phyloP scores from a whole-genome alignment of 805 yeast genomes.

The Blastobotrys americana region DNA sequence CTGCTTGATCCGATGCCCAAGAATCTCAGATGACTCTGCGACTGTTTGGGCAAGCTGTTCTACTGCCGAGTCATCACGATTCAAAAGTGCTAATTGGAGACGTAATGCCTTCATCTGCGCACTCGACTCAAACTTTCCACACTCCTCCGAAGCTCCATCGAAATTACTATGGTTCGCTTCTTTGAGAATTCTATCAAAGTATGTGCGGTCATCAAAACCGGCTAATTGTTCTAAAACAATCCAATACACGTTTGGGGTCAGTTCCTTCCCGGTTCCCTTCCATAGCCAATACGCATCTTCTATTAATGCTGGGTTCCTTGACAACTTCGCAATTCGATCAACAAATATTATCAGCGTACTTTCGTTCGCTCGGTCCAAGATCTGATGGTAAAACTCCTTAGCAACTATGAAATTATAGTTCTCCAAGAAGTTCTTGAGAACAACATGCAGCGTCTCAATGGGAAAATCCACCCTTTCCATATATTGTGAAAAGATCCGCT shows the following conservation, averaged over 20 bases:
- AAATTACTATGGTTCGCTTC: too few species aligned
- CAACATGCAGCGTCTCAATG: conserved; percentile 6
- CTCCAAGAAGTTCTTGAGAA: conserved; percentile 12
- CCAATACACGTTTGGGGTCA: background rate
- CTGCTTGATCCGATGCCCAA: background rate
- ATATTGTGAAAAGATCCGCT: conserved; percentile 12
- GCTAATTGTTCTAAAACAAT: background rate
- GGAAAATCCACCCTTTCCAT: conserved; percentile 9
- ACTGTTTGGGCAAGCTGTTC: background rate
- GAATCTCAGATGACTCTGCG: background rate
- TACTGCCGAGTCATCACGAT: background rate
- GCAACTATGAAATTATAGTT: conserved; percentile 16
- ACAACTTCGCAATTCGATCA: conserved; percentile 9
- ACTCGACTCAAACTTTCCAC: too few species aligned
- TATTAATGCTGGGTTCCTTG: conserved; percentile 8
- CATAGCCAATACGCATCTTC: conserved; percentile 13
- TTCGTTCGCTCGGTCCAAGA: conserved; percentile 9
- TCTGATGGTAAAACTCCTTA: conserved; percentile 13
- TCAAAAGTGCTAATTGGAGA: background rate
- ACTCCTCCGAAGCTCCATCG: too few species aligned
- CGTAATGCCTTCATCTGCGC: background rate
- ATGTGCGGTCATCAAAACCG: background rate
- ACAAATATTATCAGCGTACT: conserved; percentile 11
- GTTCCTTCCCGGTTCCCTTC: conserved; percentile 2
- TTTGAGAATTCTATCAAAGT: background rate